Conservation (phyloP, 495 filamentous ascomycete genomes). For the Penicillium manginii region DNA sequence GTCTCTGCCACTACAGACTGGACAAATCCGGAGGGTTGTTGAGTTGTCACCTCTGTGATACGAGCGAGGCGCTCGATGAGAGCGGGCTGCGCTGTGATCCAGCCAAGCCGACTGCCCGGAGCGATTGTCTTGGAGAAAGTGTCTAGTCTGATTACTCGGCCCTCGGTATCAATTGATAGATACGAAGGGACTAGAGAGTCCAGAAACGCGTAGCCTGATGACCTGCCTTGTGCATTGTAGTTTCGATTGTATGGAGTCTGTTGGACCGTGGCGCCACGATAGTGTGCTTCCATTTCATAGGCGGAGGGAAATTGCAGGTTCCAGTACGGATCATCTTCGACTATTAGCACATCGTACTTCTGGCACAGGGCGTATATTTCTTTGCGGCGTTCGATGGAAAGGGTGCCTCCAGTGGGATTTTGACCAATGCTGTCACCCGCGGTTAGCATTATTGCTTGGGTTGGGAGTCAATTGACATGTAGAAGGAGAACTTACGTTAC, state of each 20-base stretch:
- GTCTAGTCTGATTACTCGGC: slow-evolving; percentile 84
- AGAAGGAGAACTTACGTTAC: slow-evolving; percentile 67
- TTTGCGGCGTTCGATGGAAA: slow-evolving; percentile 70
- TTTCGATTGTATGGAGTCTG: slow-evolving; percentile 33
- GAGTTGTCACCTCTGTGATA: slow-evolving; percentile 74
- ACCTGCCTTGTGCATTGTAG: slow-evolving; percentile 53
- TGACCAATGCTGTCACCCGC: slow-evolving; percentile 71
- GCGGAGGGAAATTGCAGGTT: slow-evolving; percentile 86
- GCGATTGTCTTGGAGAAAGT: slow-evolving; percentile 84
- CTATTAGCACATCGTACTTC: slow-evolving; percentile 85
- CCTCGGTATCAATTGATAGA: slow-evolving; percentile 76
- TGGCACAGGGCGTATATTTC: slow-evolving; percentile 81
- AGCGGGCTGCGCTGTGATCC: slow-evolving; percentile 79
- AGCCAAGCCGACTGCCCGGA: slow-evolving; percentile 75
- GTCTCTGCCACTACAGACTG: slow-evolving; percentile 79
- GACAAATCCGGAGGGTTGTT: slow-evolving; percentile 86
- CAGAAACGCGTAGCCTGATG: slow-evolving; percentile 76
- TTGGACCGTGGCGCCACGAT: slow-evolving; percentile 31
- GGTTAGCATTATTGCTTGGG: neutral
- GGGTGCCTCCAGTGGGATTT: slow-evolving; percentile 81
- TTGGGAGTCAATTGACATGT: neutral
- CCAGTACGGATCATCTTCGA: slow-evolving; percentile 98
- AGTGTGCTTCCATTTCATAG: slow-evolving; percentile 36
- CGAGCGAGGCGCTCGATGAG: slow-evolving; percentile 73
- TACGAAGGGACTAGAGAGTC: slow-evolving; percentile 83